Evolutionary conservation across 164 flowering plant species (phyloP), one percentile per base, ranked within the genome.

Genomic region (Echeveria elegans): DNA sequence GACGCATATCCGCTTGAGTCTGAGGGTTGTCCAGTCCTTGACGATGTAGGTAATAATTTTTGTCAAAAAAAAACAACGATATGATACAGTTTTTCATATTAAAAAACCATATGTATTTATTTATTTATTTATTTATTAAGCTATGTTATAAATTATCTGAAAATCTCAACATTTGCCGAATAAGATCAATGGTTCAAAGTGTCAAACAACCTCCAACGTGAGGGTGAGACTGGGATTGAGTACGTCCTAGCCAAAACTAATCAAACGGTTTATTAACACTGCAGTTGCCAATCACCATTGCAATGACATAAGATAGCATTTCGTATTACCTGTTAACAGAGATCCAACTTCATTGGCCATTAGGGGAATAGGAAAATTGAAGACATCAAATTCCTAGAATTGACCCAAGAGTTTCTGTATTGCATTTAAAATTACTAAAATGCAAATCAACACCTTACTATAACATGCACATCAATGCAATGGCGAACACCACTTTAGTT

Each of bases 231-330:
- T n/a, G n/a, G n/a, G n/a, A n/a, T n/a, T n/a, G n/a, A n/a, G n/a
- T 34, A 34, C 3, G 37, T 34, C 3, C 5, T 34, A 40, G 15
- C 45, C 45, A 67, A 41, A 26, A 41, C 75, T 76, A 79, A 41
- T 66, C 59, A 19, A 72, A 28, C 24, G 73, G 68, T 48, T 67
- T 67, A 30, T 64, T 74, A 72, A 85, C 68, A 73, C 73, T 79
- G 34, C 95, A 83, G 72, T 88, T 88, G 73, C 87, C 87, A 65
- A 79, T 74, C 77, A 90, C 98, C 96, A 87, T 82, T 18, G 92
- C 76, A 52, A 92, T 79, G 64, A 92, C 76, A 73, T 73, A 78
- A 76, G 90, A 82, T 48, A 92, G 87, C 80, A 96, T 82, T 24
- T 88, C 83, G 70, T 86, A 75, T n/a, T 14, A 89, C 95, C 98